Conservation (phyloP, 2,329 filamentous ascomycete genomes). For the Penicillium thymicola region DNA sequence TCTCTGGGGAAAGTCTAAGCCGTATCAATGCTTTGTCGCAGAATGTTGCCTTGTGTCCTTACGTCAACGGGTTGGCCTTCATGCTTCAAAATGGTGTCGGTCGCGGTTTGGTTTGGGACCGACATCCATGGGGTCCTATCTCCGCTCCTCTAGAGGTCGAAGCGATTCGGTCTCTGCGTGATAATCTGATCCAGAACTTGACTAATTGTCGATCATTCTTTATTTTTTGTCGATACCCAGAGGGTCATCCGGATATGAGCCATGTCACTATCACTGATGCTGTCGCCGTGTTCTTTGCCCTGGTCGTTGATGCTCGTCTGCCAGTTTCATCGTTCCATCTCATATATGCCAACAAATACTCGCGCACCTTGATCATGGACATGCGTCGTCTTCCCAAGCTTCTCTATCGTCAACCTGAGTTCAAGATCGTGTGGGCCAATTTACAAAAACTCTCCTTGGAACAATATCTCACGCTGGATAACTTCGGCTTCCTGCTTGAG, state of each 20-base stretch:
- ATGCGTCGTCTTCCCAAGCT: slow-evolving; percentile 27
- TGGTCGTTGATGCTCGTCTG: slow-evolving; percentile 18
- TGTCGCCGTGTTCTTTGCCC: slow-evolving; percentile 23
- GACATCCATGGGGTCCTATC: slow-evolving; percentile 24
- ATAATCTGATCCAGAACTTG: slow-evolving; percentile 18
- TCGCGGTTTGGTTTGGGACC: slow-evolving; percentile 20
- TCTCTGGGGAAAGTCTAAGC: slow-evolving; percentile 20
- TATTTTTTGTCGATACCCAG: slow-evolving; percentile 25
- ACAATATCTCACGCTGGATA: slow-evolving; percentile 25
- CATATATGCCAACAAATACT: slow-evolving; percentile 21
- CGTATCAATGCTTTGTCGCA: slow-evolving; percentile 17
- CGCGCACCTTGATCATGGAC: slow-evolving; percentile 25
- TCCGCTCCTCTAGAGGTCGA: slow-evolving; percentile 19
- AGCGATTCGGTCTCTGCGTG: slow-evolving; percentile 15
- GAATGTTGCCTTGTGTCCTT: slow-evolving; percentile 11
- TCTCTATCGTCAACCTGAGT: slow-evolving; percentile 22
- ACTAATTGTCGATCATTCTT: slow-evolving; percentile 25
- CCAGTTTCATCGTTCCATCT: slow-evolving; percentile 22
- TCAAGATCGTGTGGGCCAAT: slow-evolving; percentile 20
- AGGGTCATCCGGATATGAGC: slow-evolving; percentile 23
- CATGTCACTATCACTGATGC: slow-evolving; percentile 23
- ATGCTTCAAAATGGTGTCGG: slow-evolving; percentile 21
- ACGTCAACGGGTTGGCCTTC: slow-evolving; percentile 22
- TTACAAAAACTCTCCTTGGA: slow-evolving; percentile 21
- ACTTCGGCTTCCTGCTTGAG: slow-evolving; percentile 23